Percentiles rank a stretch among this genome's conserved stretches.
phyloP scores from a whole-genome alignment of 441 rosid species.

The Syzygium syzygioides region DNA sequence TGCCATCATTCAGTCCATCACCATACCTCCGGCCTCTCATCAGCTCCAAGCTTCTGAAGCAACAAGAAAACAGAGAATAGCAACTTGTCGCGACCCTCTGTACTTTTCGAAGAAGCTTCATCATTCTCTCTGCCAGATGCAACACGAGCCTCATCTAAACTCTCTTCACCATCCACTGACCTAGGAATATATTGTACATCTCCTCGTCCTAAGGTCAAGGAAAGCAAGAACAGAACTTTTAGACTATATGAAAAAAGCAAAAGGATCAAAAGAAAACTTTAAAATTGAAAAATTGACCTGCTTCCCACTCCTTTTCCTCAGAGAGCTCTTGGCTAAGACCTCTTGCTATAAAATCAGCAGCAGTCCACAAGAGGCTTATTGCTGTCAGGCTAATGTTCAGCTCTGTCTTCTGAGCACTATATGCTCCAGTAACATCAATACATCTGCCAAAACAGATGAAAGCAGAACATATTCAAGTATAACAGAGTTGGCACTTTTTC shows the following conservation, averaged over 20 bases:
- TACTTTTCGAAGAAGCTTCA: constrained; percentile 24
- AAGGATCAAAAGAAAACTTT: not conserved
- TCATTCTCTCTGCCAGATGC: constrained; percentile 26
- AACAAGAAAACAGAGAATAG: constrained; percentile 83
- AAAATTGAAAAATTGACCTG: constrained; percentile 26
- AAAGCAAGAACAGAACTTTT: constrained; percentile 5
- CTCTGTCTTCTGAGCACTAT: constrained; percentile 91
- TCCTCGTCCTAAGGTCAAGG: constrained; percentile 22
- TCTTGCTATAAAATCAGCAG: constrained; percentile 89
- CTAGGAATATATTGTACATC: constrained; percentile 27
- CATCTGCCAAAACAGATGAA: constrained; percentile 58
- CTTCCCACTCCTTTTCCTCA: constrained; percentile 43
- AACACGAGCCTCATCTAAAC: constrained; percentile 26
- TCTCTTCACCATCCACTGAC: constrained; percentile 39
- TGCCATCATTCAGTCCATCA: not conserved
- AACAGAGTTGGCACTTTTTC: constrained; percentile 3
- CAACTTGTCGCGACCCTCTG: constrained; percentile 57
- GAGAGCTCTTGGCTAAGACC: constrained; percentile 38
- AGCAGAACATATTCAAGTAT: not conserved
- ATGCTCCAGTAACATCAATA: constrained; percentile 98
- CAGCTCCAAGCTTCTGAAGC: constrained; percentile 95
- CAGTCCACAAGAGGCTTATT: constrained; percentile 92
- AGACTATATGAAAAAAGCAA: not conserved
- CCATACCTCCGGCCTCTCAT: constrained; percentile 94
- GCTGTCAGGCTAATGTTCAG: constrained; percentile 96